Base-by-base conservation (phyloP, 192 early-diverging fungal species). In the Haplosporangium gracile region DNA sequence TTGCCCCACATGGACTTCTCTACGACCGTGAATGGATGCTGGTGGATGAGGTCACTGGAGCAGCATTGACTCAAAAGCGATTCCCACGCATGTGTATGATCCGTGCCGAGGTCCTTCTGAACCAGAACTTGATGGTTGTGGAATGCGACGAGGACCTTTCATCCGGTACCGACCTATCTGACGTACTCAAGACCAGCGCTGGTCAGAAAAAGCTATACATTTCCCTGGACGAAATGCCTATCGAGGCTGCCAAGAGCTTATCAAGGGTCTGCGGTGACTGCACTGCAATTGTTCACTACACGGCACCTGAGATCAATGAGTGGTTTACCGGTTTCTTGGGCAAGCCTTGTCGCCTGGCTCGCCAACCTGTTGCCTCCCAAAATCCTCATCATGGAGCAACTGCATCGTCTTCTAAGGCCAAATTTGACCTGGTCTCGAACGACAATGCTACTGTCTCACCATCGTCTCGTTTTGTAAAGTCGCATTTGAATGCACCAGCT, bases 11-110 rank as follows among this genome's bases (percentile, higher is more conserved):
- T 42, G 94, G 94, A 0, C 76, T 95, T 70, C 74, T 91, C 32
- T 90, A 91, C 68, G 95, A 95, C 87, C 91, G 94, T 49, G 87
- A 91, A 68, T 95, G 92, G 92, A 91, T 91, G 89, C 55, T 95
- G n/a, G 90, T 95, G 16, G 90, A 92, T 71, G 79, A 88, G 6
- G 65, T 82, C 57, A 89, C 79, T 2, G 90, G 90, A 11, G 82
- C 73, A 9, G 90, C 95, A 0, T 80, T 97, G 81, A 96, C 93
- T 40, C 94, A 95, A 73, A 97, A 95, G 80, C 84, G 90, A 26
- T 87, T 87, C 69, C 93, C 94, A 22, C 74, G 85, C 0, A 95
- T 95, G 94, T 89, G 92, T 13, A 89, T 94, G 79, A 93, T 95
- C 76, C 89, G 87, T 11, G 90, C 94, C 13, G 77, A 57, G 60